Percentiles rank a stretch among this genome's conserved stretches.
These are phyloP conservation scores for Sporothrix inflata DNA, from an alignment of 2,329 filamentous ascomycete genomes.

Conservation along the genomic window DNA sequence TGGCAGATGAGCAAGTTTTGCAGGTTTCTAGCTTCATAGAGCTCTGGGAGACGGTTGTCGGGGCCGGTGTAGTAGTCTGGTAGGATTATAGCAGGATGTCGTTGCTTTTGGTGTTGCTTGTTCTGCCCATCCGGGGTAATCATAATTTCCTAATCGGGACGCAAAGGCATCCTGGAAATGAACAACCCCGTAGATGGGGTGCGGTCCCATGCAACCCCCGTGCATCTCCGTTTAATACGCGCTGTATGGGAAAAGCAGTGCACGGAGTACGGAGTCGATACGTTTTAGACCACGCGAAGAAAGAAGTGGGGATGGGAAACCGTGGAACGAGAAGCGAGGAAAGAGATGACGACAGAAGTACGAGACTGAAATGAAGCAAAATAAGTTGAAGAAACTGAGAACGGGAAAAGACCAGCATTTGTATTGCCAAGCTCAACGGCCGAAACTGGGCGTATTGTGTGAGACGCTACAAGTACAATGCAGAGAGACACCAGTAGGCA, in stretches of 20 bases:
- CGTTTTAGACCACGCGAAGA: no score
- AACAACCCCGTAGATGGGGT: background rate
- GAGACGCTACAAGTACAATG: background rate
- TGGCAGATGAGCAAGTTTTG: background rate
- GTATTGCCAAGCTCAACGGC: background rate
- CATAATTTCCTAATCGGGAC: constrained; percentile 20
- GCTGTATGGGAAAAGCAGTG: background rate
- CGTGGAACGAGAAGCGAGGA: no score
- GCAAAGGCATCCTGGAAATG: background rate
- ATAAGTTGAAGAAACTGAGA: background rate
- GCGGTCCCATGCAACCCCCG: background rate
- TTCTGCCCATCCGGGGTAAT: background rate
- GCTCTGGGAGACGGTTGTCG: no score
- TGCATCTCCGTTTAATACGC: background rate
- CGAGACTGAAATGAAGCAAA: background rate
- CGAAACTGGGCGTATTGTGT: background rate
- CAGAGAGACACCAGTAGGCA: background rate
- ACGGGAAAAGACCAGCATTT: background rate
- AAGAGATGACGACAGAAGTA: no score
- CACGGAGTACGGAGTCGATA: no score
- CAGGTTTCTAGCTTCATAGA: background rate
- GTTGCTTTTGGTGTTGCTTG: background rate
- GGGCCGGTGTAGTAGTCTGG: no score
- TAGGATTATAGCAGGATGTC: no score
- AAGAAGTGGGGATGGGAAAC: no score